Conservation (phyloP, 495 filamentous ascomycete species). For the Eremomyces bilateralis region DNA sequence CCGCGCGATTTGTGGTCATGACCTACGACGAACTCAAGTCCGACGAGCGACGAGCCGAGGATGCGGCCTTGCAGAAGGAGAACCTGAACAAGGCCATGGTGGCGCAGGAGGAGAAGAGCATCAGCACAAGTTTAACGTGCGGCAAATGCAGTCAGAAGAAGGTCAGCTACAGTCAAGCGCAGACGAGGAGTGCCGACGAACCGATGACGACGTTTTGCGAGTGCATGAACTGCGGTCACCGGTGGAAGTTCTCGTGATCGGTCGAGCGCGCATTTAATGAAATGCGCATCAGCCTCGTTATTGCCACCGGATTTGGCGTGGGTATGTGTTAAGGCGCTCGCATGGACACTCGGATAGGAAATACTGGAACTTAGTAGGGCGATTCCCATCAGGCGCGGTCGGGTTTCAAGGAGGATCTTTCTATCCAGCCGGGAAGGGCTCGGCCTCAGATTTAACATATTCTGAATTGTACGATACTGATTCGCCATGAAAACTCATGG, state of each 20-base stretch:
- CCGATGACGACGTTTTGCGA: conserved; percentile 73
- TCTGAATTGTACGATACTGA: no score
- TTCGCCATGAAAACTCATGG: no score
- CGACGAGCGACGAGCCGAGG: conserved; percentile 40
- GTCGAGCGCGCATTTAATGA: no score
- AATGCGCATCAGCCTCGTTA: no score
- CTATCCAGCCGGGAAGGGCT: no score
- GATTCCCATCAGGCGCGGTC: no score
- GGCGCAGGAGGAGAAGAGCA: conserved; percentile 66
- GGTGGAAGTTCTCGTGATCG: conserved; percentile 37
- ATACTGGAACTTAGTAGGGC: no score
- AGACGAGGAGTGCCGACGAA: conserved; percentile 87
- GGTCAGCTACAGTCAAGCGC: conserved; percentile 87
- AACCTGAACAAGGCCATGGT: conserved; percentile 94
- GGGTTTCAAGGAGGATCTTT: no score
- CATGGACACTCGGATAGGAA: no score
- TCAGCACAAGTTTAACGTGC: conserved; percentile 70
- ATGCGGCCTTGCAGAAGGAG: conserved; percentile 53
- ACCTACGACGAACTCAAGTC: conserved; percentile 57
- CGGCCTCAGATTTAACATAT: no score
- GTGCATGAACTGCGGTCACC: conserved; percentile 50
- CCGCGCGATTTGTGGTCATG: conserved; percentile 56
- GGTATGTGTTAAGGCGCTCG: no score
- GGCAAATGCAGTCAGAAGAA: conserved; percentile 77
- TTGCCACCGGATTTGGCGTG: no score